Evolutionary conservation across 257 asterid genomes (phyloP).

Genomic region (Solanum chiquidenum): DNA sequence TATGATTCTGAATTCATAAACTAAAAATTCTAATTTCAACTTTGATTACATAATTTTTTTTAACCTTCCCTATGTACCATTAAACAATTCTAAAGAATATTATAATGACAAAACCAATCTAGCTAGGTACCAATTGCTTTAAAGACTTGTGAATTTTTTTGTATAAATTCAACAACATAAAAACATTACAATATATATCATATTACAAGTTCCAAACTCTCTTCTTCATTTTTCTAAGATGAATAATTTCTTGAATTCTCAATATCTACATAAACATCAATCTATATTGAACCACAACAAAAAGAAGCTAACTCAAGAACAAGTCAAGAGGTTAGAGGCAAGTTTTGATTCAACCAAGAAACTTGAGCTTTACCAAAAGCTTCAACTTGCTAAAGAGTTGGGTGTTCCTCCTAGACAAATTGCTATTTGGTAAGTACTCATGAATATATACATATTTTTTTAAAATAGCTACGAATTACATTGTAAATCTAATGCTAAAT

Average conservation of each 20-base stretch:
- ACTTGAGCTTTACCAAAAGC: conserved; percentile 71
- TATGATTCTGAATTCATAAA: not conserved
- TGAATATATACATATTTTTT: no score
- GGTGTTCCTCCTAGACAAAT: conserved; percentile 77
- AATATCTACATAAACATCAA: conserved; percentile 14
- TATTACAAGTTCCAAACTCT: conserved; percentile 5
- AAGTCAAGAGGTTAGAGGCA: conserved; percentile 61
- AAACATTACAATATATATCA: not conserved
- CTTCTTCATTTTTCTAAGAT: conserved; percentile 1
- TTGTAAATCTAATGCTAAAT: not conserved
- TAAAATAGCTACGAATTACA: not conserved
- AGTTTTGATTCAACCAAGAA: conserved; percentile 58
- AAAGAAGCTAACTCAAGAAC: conserved; percentile 62
- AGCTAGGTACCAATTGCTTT: not conserved
- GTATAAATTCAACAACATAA: not conserved
- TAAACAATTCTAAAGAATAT: conserved; percentile 1
- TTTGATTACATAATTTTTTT: not conserved
- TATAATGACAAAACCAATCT: not conserved
- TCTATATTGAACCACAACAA: conserved; percentile 20
- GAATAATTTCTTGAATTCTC: conserved; percentile 19
- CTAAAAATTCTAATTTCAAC: not conserved
- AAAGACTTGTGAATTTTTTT: conserved; percentile 4
- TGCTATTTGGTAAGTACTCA: conserved; percentile 52
- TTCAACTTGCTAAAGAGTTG: conserved; percentile 61
- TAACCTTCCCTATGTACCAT: conserved; percentile 14